Evolutionary conservation across 441 rosid genomes (phyloP).

Genomic region (Syzygium syzygioides): DNA sequence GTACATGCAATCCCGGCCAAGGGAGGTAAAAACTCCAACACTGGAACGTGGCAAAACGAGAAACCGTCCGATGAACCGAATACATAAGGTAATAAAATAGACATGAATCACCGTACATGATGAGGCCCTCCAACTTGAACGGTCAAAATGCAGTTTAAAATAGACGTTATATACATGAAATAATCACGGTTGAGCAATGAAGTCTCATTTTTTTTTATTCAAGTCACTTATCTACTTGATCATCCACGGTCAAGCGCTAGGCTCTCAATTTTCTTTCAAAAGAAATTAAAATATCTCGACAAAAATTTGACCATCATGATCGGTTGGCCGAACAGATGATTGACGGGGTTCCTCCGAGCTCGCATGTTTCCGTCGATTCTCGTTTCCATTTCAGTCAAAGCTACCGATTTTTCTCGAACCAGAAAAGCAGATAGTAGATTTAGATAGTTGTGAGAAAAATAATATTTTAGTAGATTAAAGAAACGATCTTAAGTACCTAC

Average conservation of each 20-base stretch:
- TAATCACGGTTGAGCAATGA: accelerated
- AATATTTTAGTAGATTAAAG: not conserved
- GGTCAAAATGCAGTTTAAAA: accelerated
- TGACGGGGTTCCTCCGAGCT: not conserved
- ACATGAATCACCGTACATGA: accelerated
- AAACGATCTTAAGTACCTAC: not conserved
- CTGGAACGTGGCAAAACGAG: accelerated
- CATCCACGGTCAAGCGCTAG: not conserved
- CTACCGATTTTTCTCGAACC: not conserved
- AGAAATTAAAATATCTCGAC: not conserved
- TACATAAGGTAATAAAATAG: not conserved
- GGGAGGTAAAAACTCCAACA: not conserved
- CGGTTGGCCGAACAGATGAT: not conserved
- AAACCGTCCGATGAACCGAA: not conserved
- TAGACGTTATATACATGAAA: not conserved
- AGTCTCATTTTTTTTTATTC: not conserved
- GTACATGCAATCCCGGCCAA: too few relatives aligned
- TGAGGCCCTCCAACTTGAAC: accelerated
- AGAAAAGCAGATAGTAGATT: not conserved
- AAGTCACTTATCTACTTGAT: not conserved
- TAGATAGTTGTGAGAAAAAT: not conserved
- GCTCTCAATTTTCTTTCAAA: not conserved
- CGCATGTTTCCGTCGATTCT: not conserved
- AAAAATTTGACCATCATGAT: not conserved
- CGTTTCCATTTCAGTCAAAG: not conserved